Conservation (phyloP, 768 basidiomycete genomes). For the Kwoniella pini region DNA sequence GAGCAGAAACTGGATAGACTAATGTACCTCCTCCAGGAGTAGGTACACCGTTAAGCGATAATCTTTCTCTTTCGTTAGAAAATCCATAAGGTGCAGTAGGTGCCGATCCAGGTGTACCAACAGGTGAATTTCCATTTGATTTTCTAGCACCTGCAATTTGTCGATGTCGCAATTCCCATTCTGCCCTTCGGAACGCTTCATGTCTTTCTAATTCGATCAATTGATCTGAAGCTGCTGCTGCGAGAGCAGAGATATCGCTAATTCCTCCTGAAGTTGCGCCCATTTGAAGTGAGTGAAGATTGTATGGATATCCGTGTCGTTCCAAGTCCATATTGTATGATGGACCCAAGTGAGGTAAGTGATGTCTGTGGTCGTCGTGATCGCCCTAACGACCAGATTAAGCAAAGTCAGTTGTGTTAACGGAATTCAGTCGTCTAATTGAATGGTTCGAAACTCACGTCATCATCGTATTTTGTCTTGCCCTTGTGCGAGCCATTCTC, state of each 20-base stretch:
- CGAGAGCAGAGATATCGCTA: constrained; percentile 57
- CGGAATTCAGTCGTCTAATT: not conserved
- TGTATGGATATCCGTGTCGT: constrained; percentile 42
- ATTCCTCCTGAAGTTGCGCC: constrained; percentile 47
- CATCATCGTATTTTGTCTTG: constrained; percentile 56
- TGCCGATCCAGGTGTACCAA: constrained; percentile 38
- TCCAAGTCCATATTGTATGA: constrained; percentile 51
- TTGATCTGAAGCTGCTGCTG: constrained; percentile 74
- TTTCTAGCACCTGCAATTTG: constrained; percentile 57
- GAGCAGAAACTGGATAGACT: constrained; percentile 53
- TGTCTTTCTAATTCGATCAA: constrained; percentile 83
- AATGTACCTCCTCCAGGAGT: constrained; percentile 40
- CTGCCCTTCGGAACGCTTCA: constrained; percentile 80
- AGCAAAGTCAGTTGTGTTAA: no score
- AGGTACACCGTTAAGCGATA: constrained; percentile 32
- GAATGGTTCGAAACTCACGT: constrained; percentile 61
- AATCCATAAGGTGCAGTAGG: constrained; percentile 37
- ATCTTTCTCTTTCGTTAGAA: constrained; percentile 47
- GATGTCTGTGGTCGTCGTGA: constrained; percentile 36
- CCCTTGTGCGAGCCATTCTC: constrained; percentile 58
- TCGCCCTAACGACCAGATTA: constrained; percentile 25
- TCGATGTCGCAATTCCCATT: constrained; percentile 76
- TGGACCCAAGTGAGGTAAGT: constrained; percentile 40
- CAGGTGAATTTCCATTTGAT: constrained; percentile 42
- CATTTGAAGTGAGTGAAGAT: constrained; percentile 31